Evolutionary conservation across 371 early-diverging fungal genomes (phyloP).

Genomic region (Lichtheimia corymbifera): DNA sequence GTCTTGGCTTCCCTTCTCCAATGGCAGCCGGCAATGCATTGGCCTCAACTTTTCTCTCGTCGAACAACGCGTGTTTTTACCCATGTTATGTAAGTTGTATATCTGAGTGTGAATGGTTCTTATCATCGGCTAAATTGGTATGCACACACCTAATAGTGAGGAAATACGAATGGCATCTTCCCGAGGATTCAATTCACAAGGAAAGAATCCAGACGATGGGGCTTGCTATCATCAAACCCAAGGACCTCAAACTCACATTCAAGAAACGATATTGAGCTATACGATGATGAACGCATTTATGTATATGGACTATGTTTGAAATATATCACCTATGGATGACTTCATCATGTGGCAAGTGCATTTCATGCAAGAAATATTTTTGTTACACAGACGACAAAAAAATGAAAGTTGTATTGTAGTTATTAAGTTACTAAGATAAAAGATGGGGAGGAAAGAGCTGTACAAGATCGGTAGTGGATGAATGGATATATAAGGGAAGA

Average conservation of each 20-base stretch:
- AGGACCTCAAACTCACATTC: conserved; percentile 16
- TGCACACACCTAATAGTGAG: conserved; percentile 13
- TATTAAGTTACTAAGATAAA: too few species aligned
- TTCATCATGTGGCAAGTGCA: too few species aligned
- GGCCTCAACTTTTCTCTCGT: conserved; percentile 50
- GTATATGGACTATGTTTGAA: too few species aligned
- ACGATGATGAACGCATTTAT: too few species aligned
- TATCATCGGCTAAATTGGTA: not conserved
- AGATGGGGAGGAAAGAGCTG: too few species aligned
- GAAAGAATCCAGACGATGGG: conserved; percentile 1
- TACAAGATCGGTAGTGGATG: too few species aligned
- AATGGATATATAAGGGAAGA: too few species aligned
- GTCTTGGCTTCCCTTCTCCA: conserved; percentile 18
- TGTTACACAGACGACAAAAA: too few species aligned
- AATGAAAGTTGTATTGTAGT: too few species aligned
- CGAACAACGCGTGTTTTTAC: conserved; percentile 44
- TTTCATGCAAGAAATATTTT: too few species aligned
- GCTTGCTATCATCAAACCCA: not conserved
- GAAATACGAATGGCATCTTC: conserved; percentile 17
- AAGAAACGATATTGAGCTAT: not conserved
- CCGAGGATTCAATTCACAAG: conserved; percentile 11
- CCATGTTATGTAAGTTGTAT: conserved; percentile 29
- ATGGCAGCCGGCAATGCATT: conserved; percentile 41
- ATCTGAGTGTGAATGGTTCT: not conserved
- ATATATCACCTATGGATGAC: too few species aligned